Evolutionary conservation across 495 filamentous ascomycete species (phyloP).

Genomic region (Aspergillus hancockii): DNA sequence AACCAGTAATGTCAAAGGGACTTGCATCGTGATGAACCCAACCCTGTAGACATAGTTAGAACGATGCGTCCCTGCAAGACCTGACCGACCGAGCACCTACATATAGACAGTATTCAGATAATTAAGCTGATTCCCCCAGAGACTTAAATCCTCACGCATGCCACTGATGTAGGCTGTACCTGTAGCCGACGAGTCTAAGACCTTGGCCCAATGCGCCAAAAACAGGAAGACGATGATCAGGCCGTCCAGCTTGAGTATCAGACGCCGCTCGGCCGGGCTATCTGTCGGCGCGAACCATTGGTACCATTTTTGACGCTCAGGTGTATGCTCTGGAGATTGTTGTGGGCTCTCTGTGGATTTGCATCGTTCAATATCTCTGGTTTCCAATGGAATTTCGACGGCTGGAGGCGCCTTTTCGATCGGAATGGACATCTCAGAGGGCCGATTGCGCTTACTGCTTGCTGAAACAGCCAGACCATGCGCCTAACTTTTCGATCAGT

Average conservation of each 20-base stretch:
- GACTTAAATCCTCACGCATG: conserved; percentile 31
- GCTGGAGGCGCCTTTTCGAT: background rate
- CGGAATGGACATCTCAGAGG: background rate
- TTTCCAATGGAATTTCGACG: background rate
- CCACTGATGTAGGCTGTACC: conserved; percentile 33
- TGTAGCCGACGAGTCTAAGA: conserved; percentile 35
- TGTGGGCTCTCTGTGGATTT: background rate
- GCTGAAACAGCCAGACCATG: background rate
- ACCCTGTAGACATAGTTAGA: conserved; percentile 16
- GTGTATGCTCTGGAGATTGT: background rate
- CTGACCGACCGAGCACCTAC: conserved; percentile 8
- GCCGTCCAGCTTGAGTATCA: conserved; percentile 45
- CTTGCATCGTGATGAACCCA: conserved; percentile 30
- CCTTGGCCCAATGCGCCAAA: conserved; percentile 44
- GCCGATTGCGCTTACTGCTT: background rate
- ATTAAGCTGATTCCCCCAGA: conserved; percentile 48
- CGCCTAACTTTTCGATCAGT: background rate
- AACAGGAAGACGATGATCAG: conserved; percentile 35
- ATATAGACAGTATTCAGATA: conserved; percentile 47
- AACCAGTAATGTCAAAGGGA: conserved; percentile 26
- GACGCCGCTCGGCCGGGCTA: conserved; percentile 38
- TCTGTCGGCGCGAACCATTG: conserved; percentile 41
- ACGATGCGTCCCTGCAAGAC: background rate
- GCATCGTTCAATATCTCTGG: background rate
- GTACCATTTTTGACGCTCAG: conserved; percentile 36